Conservation (phyloP, 1,139 yeast genomes). For the Sugiyamaella paludigena region DNA sequence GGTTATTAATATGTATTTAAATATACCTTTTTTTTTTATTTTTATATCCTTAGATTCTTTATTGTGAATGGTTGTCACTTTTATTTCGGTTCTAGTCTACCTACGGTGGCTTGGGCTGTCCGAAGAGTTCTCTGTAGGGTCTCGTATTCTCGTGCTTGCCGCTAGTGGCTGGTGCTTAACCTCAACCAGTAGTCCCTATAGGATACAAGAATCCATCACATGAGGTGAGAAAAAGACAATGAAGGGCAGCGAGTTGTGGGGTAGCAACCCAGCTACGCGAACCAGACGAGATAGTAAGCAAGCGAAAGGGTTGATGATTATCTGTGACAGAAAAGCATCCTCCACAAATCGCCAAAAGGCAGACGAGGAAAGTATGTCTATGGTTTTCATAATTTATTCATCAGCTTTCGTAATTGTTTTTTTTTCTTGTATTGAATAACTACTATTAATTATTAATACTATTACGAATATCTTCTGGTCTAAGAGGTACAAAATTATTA, state of each 20-base stretch:
- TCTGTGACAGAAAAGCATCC: no score
- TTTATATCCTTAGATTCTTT: slow-evolving; percentile 3
- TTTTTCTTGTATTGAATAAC: no score
- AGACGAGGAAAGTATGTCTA: no score
- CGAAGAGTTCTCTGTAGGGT: background rate
- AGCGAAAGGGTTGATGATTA: no score
- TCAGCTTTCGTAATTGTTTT: background rate
- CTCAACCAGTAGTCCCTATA: background rate
- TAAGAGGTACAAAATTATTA: slow-evolving; percentile 38
- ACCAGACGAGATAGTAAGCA: no score
- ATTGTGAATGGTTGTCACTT: background rate
- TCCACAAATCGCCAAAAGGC: no score
- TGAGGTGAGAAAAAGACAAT: no score
- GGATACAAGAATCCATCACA: no score
- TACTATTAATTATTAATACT: slow-evolving; percentile 8
- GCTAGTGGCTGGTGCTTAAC: slow-evolving; percentile 6
- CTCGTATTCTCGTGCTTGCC: background rate
- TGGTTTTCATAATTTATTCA: background rate
- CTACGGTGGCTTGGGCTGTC: background rate
- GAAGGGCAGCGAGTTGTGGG: background rate
- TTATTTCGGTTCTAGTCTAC: background rate
- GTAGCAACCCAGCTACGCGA: no score
- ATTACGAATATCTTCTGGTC: slow-evolving; percentile 35
- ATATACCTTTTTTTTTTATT: background rate
- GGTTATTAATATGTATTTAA: background rate